Evolutionary conservation across 169 alveolate genomes (phyloP).

Genomic region (Eimeria praecox): DNA sequence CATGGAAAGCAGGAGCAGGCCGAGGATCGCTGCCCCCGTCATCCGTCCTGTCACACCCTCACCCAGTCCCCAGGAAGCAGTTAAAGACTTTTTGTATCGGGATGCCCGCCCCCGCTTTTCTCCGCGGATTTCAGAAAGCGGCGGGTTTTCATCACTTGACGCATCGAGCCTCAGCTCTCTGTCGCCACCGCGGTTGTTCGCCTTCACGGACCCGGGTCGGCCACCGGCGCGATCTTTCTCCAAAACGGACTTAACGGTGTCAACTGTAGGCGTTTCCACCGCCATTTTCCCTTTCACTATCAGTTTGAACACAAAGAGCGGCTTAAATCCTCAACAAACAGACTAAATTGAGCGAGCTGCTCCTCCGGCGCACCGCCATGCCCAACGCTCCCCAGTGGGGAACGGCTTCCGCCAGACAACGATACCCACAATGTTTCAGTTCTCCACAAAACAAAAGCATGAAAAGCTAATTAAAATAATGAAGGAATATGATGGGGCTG

Average conservation of each 20-base stretch:
- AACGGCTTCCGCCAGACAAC: conserved; percentile 10
- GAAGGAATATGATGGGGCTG: not conserved
- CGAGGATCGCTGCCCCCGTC: not conserved
- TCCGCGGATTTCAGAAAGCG: not conserved
- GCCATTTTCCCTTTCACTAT: conserved; percentile 2
- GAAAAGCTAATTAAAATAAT: not conserved
- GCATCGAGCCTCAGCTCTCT: not conserved
- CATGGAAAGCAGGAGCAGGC: not conserved
- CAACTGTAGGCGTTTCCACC: not conserved
- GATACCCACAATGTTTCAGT: not conserved
- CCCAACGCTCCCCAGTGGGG: not conserved
- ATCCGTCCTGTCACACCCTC: conserved; percentile 1
- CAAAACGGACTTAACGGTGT: not conserved
- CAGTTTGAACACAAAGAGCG: not conserved
- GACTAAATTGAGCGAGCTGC: not conserved
- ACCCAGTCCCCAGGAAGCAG: conserved; percentile 42
- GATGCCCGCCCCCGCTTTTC: not conserved
- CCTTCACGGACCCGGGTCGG: not conserved
- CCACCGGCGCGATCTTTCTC: not conserved
- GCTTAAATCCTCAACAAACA: not conserved
- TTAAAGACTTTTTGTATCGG: not conserved
- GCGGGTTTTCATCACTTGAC: not conserved
- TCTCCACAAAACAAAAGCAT: not conserved
- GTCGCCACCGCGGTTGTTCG: not conserved
- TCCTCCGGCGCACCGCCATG: conserved; percentile 31